phyloP scores from a whole-genome alignment of 164 flowering plant genomes.

The Amborella trichopoda region DNA sequence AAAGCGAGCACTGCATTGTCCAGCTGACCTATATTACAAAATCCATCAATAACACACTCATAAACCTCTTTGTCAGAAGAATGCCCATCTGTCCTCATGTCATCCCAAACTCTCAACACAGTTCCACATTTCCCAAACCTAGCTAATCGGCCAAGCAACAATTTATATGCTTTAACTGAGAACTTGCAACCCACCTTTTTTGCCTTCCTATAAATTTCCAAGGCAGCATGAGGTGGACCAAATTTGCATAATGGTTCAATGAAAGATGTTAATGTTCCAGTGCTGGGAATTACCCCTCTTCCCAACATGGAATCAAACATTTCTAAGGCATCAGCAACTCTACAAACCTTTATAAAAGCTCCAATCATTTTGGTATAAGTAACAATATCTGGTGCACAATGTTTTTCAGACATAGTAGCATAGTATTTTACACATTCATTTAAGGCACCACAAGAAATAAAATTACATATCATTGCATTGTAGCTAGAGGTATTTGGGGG shows the following conservation, averaged over 20 bases:
- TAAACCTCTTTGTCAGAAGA: conserved; percentile 63
- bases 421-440: conserved; percentile 48
- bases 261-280: conserved; percentile 55
- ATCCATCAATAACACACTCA: conserved; percentile 59
- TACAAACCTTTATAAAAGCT: conserved; percentile 42
- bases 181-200: conserved; percentile 52
- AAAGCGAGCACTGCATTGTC: conserved; percentile 69
- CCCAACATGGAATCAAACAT: conserved; percentile 71
- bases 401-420: conserved; percentile 29
- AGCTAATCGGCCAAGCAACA: conserved; percentile 65
- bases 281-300: conserved; percentile 45
- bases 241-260: conserved; percentile 62
- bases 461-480: conserved; percentile 66
- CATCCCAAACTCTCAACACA: conserved; percentile 60
- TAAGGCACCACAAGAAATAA: conserved; percentile 31
- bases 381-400: conserved; percentile 41
- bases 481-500: conserved; percentile 31
- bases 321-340: conserved; percentile 88
- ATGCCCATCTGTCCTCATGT: conserved; percentile 72
- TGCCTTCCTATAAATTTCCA: conserved; percentile 64
- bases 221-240: conserved; percentile 94
- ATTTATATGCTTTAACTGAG: conserved; percentile 63
- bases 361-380: conserved; percentile 45
- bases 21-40: conserved; percentile 81
- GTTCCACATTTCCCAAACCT: conserved; percentile 90